Evolutionary conservation across 1,139 yeast species (phyloP), one percentile per base, ranked within the genome.

Genomic region (Geotrichum histeridarum): DNA sequence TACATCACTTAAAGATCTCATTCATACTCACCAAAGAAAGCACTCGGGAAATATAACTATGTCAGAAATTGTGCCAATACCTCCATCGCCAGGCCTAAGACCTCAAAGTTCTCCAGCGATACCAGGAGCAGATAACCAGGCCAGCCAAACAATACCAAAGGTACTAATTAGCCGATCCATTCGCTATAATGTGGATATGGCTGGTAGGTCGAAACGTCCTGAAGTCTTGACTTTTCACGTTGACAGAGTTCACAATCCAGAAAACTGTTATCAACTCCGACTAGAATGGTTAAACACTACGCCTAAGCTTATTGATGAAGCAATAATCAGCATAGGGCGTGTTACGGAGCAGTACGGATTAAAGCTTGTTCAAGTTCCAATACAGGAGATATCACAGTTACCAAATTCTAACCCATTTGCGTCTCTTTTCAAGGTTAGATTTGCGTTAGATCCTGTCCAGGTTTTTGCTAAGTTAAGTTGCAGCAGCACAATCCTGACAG

Each of bases 201-300:
- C 75, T 3, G 35, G 44, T 30, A 78, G 82, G 57, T 89, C 96
- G 0, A 82, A 82, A 66, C 80, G 91, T 55, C 86, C 87, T 0
- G 99, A 94, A 63, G 70, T 83, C 11, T 74, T 91, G 41, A 82
- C 84, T 2, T 90, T 93, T 2, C 98, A 93, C 69, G 87, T 88
- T 64, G 99, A 94, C 67, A 78, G 84, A 54, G 93, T 90, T 2
- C 98, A 90, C 66, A 93, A 91, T 66, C 97, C 98, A 0, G 95
- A 89, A 59, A 95, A 91, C 65, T 91, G 98, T 65, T 94, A 84
- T 72, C 99, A 91, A 64, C 78, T 94, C 38, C 76, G 96, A 53
- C 71, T 93, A 32, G 97, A 93, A 68, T 94, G 99, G 99, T 73
- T 93, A 39, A 88, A 87, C 57, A 84, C 96, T 0, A 89, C 98